Evolutionary conservation across 495 filamentous ascomycete genomes (phyloP).

Genomic region (Penicillium egyptiacum): DNA sequence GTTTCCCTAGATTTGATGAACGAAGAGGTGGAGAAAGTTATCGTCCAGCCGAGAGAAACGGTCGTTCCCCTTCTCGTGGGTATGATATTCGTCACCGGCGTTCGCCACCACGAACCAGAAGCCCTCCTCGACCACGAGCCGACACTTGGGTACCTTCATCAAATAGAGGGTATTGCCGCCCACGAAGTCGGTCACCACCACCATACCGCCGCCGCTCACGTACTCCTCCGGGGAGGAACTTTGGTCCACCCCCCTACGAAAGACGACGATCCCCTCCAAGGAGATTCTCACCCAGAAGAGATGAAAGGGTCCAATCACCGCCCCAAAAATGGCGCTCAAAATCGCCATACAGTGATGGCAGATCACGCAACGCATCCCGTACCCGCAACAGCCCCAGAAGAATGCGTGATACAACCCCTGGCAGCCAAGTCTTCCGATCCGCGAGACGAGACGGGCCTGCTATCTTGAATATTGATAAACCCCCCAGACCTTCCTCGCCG

Average conservation of each 20-base stretch:
- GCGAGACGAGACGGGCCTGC: conserved; percentile 25
- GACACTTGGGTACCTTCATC: conserved; percentile 52
- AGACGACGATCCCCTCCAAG: conserved; percentile 45
- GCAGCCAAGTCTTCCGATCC: conserved; percentile 30
- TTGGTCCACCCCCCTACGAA: conserved; percentile 31
- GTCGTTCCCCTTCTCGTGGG: conserved; percentile 39
- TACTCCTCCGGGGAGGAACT: conserved; percentile 45
- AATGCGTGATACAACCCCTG: conserved; percentile 35
- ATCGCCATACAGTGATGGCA: conserved; percentile 43
- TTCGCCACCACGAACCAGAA: conserved; percentile 41
- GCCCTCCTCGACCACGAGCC: conserved; percentile 37
- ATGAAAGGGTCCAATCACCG: conserved; percentile 47
- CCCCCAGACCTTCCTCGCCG: conserved; percentile 31
- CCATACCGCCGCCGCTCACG: conserved; percentile 47
- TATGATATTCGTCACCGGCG: conserved; percentile 41
- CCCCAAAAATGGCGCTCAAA: conserved; percentile 42
- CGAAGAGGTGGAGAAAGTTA: conserved; percentile 56
- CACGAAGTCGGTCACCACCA: conserved; percentile 47
- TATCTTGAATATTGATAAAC: conserved; percentile 21
- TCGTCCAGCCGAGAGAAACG: conserved; percentile 44
- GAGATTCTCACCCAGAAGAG: conserved; percentile 49
- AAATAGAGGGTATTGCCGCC: conserved; percentile 37
- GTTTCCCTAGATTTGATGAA: conserved; percentile 49
- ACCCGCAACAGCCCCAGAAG: conserved; percentile 38
- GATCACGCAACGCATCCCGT: conserved; percentile 35